Base-by-base conservation (phyloP, 768 basidiomycete genomes). In the Fistulinella prunicolor region DNA sequence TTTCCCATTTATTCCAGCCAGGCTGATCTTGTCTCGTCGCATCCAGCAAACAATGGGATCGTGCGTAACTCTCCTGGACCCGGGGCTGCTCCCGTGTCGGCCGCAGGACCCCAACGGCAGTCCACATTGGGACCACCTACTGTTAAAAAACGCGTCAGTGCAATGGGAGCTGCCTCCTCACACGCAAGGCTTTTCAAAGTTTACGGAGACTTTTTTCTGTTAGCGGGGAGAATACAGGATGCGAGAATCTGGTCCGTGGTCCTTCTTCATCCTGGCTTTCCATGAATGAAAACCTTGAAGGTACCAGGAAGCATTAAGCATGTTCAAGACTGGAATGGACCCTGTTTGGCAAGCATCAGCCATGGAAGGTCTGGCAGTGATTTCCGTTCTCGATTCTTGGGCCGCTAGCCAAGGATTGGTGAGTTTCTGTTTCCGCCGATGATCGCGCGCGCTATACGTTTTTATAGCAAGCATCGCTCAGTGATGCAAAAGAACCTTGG, bases 161-260 rank as follows among this genome's bases (percentile, higher is more conserved):
- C 77, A 37, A 74, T 83, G 56, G 81, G 85, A 16, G 78, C 80
- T 2, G 80, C 83, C 13, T 86, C 88, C 9, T 86, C 89, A 3
- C 88, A 88, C 67, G 95, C 87, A 21, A 74, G 95, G 47, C 74
- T 95, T 30, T 88, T 83, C 67, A 97, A 95, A 68, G 77, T 94
- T 21, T 76, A 91, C 13, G 95, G 84, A 1, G 93, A 97, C 65
- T 78, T 96, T 56, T 94, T 87, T 68, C 70, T 97, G 16, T 71
- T 98, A 21, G 79, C 91, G 7, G 95, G 96, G n/a, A 76, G 90
- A 53, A 79, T 82, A 30, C 81, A 83, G 41, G 94, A 98, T 60
- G 86, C 95, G 1, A 70, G 75, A 34, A 75, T 86, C 43, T 92
- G 92, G 90, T 94, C 69, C 43, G 73, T 65, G 14, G 8, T n/a